Evolutionary conservation across 1,139 yeast genomes (phyloP).

Genomic region (Blastobotrys raffinosifermentans): DNA sequence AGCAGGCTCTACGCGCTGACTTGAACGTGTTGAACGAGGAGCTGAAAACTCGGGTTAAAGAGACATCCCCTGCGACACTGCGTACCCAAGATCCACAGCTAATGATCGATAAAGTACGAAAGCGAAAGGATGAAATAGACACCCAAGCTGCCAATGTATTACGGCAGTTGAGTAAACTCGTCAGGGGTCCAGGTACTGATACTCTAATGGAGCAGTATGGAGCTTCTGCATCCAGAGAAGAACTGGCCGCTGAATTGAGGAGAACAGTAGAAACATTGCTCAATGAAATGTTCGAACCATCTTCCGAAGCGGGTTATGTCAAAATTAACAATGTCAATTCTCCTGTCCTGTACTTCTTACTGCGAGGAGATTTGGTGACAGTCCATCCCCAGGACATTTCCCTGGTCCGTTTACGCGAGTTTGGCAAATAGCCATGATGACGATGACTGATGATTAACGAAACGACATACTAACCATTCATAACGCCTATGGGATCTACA

Average conservation of each 20-base stretch:
- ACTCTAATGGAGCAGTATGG: not conserved
- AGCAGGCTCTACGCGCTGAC: too few relatives aligned
- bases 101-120: constrained; percentile 8
- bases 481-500: too few relatives aligned
- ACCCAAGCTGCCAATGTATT: constrained; percentile 7
- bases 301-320: constrained; percentile 15
- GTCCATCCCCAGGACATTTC: constrained; percentile 13
- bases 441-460: too few relatives aligned
- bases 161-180: constrained; percentile 11
- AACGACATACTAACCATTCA: too few relatives aligned
- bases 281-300: constrained; percentile 19
- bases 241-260: constrained; percentile 9
- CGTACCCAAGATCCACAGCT: constrained; percentile 10
- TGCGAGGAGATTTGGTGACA: constrained; percentile 19
- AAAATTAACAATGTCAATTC: constrained; percentile 12
- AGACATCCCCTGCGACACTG: constrained; percentile 1
- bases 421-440: constrained; percentile 15
- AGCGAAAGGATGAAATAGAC: constrained; percentile 4
- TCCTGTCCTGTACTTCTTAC: constrained; percentile 17
- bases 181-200: constrained; percentile 14
- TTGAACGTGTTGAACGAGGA: constrained; percentile 1
- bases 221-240: constrained; percentile 1
- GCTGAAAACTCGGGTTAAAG: constrained; percentile 5
- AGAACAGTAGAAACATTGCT: constrained; percentile 14
- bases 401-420: constrained; percentile 17